phyloP scores from a whole-genome alignment of 2,329 filamentous ascomycete species.

The Thermomyces lanuginosus region DNA sequence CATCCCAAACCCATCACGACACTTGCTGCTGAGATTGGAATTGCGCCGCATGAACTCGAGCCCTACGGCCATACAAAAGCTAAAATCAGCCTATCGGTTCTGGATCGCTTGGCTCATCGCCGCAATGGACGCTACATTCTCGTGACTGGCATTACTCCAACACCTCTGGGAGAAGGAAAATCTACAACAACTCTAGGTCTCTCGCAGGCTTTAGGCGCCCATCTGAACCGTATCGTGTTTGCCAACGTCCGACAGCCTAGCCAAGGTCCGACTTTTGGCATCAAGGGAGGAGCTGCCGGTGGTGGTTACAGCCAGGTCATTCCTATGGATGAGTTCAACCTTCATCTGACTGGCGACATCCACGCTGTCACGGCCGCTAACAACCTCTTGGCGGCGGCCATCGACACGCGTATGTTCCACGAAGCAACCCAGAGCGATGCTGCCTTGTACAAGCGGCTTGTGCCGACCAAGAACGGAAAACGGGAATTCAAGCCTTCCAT shows the following conservation, averaged over 20 bases:
- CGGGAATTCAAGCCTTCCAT: slow-evolving; percentile 76
- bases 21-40: slow-evolving; percentile 72
- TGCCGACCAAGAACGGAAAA: slow-evolving; percentile 79
- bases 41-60: slow-evolving; percentile 76
- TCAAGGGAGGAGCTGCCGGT: slow-evolving; percentile 94
- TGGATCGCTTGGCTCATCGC: slow-evolving; percentile 74
- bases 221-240: slow-evolving; percentile 74
- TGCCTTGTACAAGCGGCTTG: slow-evolving; percentile 70
- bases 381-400: slow-evolving; percentile 88
- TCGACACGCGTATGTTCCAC: slow-evolving; percentile 97
- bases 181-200: slow-evolving; percentile 95
- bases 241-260: slow-evolving; percentile 95
- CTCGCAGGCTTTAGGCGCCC: slow-evolving; percentile 78
- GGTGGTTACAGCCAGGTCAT: slow-evolving; percentile 98
- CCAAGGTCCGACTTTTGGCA: slow-evolving; percentile 94
- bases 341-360: slow-evolving; percentile 94
- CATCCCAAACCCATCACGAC: slow-evolving; percentile 80
- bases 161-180: slow-evolving; percentile 91
- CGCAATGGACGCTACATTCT: slow-evolving; percentile 80
- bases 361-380: slow-evolving; percentile 95
- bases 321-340: slow-evolving; percentile 98
- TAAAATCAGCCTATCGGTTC: slow-evolving; percentile 70
- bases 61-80: slow-evolving; percentile 92
- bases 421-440: slow-evolving; percentile 89
- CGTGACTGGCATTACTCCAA: slow-evolving; percentile 90